Percentiles rank a stretch among this genome's conserved stretches.
These are phyloP conservation scores for Pythium brachiatum DNA, from an alignment of 352 stramenopile genomes.

Conservation along the genomic window DNA sequence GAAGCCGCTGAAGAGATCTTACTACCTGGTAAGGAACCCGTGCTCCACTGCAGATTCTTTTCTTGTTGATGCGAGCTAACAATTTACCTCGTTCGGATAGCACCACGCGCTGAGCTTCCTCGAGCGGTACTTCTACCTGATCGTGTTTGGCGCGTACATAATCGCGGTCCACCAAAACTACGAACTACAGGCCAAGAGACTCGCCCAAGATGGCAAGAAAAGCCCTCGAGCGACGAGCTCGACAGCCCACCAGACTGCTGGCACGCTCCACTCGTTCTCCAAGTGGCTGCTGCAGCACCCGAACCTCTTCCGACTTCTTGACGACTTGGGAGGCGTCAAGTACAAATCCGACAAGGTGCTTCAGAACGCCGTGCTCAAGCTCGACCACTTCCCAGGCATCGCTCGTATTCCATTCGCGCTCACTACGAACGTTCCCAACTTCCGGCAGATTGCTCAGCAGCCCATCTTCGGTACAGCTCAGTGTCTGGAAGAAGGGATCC, in stretches of 20 bases:
- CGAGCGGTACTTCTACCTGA: conserved; percentile 87
- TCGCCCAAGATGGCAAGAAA: conserved; percentile 20
- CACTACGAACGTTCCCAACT: conserved; percentile 81
- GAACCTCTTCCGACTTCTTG: conserved; percentile 68
- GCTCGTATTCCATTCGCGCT: conserved; percentile 60
- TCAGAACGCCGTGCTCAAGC: conserved; percentile 80
- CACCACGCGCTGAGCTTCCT: conserved; percentile 85
- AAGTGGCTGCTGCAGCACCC: conserved; percentile 78
- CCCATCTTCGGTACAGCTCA: conserved; percentile 87
- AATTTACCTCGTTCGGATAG: conserved; percentile 13
- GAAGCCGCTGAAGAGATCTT: conserved; percentile 77
- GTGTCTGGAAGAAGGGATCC: conserved; percentile 70
- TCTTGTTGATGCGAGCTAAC: too few species aligned
- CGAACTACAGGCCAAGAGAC: conserved; percentile 2
- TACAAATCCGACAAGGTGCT: conserved; percentile 85
- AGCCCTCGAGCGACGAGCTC: background rate
- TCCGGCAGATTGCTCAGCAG: conserved; percentile 71
- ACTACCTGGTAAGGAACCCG: conserved; percentile 73
- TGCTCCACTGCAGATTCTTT: too few species aligned
- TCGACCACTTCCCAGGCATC: conserved; percentile 88
- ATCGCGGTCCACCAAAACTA: conserved; percentile 29
- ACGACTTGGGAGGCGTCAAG: conserved; percentile 73
- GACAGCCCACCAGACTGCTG: conserved; percentile 19
- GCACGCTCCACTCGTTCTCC: conserved; percentile 54
- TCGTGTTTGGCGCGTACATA: conserved; percentile 86